phyloP scores from a whole-genome alignment of 164 flowering plant species.

The Chimonanthus salicifolius region DNA sequence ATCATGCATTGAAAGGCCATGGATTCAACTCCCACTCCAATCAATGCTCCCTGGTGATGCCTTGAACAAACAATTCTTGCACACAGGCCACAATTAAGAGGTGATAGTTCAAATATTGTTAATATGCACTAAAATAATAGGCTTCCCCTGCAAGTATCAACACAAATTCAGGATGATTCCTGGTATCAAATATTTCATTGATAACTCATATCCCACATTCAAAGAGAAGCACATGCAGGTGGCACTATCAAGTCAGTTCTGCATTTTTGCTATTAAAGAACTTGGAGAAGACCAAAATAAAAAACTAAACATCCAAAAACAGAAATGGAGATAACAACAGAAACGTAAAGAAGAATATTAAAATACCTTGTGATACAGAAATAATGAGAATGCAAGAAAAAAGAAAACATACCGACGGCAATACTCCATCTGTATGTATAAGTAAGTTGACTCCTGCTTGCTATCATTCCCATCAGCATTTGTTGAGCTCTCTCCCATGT shows the following conservation, averaged over 20 bases:
- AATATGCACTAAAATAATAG: neutral
- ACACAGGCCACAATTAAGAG: neutral
- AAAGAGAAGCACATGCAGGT: neutral
- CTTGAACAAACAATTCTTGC: neutral
- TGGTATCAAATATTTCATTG: neutral
- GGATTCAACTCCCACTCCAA: no score
- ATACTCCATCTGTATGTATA: slow-evolving; percentile 97
- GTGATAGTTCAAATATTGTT: neutral
- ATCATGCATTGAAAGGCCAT: no score
- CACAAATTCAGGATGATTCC: neutral
- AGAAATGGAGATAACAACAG: neutral
- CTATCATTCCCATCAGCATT: slow-evolving; percentile 47
- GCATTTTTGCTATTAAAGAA: neutral
- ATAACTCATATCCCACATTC: neutral
- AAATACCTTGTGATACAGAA: neutral
- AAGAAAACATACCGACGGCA: slow-evolving; percentile 65
- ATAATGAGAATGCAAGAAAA: neutral
- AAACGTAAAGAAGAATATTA: neutral
- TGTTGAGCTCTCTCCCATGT: slow-evolving; percentile 35
- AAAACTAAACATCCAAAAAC: neutral
- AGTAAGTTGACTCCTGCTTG: slow-evolving; percentile 67
- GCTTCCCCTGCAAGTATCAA: neutral
- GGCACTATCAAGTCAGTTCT: neutral
- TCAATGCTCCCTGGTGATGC: neutral
- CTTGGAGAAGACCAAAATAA: neutral